Conservation (phyloP, 2,329 filamentous ascomycete species). For the Pseudocercospora vitis region DNA sequence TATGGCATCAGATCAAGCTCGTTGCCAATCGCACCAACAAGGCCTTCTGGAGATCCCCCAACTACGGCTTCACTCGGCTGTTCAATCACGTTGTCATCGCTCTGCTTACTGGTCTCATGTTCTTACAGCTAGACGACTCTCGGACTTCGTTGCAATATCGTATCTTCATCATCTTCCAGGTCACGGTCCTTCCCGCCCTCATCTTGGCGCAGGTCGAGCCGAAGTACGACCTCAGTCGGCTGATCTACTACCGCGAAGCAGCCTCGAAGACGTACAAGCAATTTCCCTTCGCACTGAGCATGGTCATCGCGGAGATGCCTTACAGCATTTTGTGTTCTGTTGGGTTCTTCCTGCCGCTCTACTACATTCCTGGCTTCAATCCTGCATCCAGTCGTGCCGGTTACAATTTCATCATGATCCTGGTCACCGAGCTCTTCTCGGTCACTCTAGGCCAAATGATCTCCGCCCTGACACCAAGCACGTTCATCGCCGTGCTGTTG, state of each 20-base stretch:
- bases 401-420: constrained; percentile 82
- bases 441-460: constrained; percentile 77
- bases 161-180: constrained; percentile 87
- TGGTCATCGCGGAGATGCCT: constrained; percentile 81
- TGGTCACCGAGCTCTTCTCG: constrained; percentile 81
- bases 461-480: constrained; percentile 72
- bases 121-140: constrained; percentile 73
- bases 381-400: constrained; percentile 65
- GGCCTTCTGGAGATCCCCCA: constrained; percentile 80
- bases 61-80: constrained; percentile 84
- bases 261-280: constrained; percentile 83
- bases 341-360: constrained; percentile 76
- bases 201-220: constrained; percentile 82
- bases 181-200: constrained; percentile 78
- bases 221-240: constrained; percentile 76
- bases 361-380: constrained; percentile 79
- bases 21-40: constrained; percentile 73
- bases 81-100: constrained; percentile 82
- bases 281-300: constrained; percentile 72
- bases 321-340: constrained; percentile 80
- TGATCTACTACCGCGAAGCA: constrained; percentile 83
- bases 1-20: constrained; percentile 74
- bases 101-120: constrained; percentile 75
- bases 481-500: constrained; percentile 75
- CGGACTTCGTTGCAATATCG: constrained; percentile 77